phyloP scores from a whole-genome alignment of 257 asterid genomes.

The Plantago major region DNA sequence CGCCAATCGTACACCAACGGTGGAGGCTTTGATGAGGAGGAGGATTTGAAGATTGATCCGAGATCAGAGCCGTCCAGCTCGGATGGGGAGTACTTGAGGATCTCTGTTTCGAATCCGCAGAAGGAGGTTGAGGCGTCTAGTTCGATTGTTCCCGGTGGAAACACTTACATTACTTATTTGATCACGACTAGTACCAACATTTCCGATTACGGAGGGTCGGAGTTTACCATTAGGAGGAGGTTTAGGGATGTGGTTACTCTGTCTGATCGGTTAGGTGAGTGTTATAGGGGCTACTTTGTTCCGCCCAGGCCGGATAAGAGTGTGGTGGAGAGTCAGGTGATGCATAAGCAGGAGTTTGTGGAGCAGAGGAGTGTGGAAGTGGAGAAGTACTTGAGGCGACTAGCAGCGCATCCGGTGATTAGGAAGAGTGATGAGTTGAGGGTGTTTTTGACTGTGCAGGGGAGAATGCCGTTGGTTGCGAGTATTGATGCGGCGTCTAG shows the following conservation, averaged over 20 bases:
- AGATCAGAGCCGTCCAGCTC: slow-evolving; percentile 40
- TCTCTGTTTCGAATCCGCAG: slow-evolving; percentile 75
- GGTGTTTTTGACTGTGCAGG: slow-evolving; percentile 81
- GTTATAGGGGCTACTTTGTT: slow-evolving; percentile 73
- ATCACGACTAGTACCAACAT: slow-evolving; percentile 73
- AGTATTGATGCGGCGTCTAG: slow-evolving; percentile 77
- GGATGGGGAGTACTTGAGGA: slow-evolving; percentile 41
- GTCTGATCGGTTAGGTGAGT: slow-evolving; percentile 74
- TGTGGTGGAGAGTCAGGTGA: slow-evolving; percentile 88
- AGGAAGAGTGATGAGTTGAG: slow-evolving; percentile 84
- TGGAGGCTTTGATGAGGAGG: too few species aligned
- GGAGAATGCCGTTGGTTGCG: slow-evolving; percentile 71
- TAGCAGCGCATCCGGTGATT: slow-evolving; percentile 70
- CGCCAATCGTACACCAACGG: slow-evolving; percentile 38
- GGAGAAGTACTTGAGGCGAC: slow-evolving; percentile 81
- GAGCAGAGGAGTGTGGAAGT: slow-evolving; percentile 90
- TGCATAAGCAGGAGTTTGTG: slow-evolving; percentile 96
- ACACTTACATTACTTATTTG: slow-evolving; percentile 61
- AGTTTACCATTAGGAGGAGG: slow-evolving; percentile 69
- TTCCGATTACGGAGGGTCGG: slow-evolving; percentile 56
- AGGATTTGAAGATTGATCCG: slow-evolving; percentile 23
- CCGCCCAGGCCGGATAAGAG: slow-evolving; percentile 97
- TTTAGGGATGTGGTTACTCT: slow-evolving; percentile 81
- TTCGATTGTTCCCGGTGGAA: slow-evolving; percentile 85
- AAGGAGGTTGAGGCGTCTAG: slow-evolving; percentile 70